These are phyloP conservation scores for Eleusine indica DNA, from an alignment of 176 grass and related monocot genomes.

Conservation along the genomic window DNA sequence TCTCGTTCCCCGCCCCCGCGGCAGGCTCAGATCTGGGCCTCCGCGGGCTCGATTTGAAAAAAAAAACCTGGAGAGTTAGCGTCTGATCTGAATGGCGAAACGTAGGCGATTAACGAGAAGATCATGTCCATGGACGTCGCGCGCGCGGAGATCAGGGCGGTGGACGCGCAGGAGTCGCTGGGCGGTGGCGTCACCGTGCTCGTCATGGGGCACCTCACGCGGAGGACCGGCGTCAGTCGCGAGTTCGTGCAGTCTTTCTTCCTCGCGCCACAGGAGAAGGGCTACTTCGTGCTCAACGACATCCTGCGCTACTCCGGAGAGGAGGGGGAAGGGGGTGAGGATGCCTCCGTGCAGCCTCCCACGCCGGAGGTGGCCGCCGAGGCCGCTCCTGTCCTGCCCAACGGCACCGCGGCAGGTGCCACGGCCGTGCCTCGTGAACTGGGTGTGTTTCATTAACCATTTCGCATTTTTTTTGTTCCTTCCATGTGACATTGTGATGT, in stretches of 20 bases:
- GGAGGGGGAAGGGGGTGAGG: slow-evolving; percentile 22
- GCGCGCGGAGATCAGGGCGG: slow-evolving; percentile 82
- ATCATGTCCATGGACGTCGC: slow-evolving; percentile 86
- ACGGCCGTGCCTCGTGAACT: slow-evolving; percentile 25
- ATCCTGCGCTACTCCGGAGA: slow-evolving; percentile 63
- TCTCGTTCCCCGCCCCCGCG: background rate
- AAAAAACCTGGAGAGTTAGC: background rate
- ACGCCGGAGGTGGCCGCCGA: background rate
- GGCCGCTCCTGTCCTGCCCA: slow-evolving; percentile 26
- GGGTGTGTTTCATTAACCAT: slow-evolving; percentile 39
- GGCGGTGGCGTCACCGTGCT: slow-evolving; percentile 82
- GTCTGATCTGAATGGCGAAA: background rate
- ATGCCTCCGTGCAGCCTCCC: background rate
- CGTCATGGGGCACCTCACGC: slow-evolving; percentile 76
- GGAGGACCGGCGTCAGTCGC: slow-evolving; percentile 49
- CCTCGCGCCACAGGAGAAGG: slow-evolving; percentile 95
- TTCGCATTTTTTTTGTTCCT: background rate
- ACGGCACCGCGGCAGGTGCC: slow-evolving; percentile 35
- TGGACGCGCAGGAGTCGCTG: slow-evolving; percentile 87
- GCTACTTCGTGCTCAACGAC: slow-evolving; percentile 91
- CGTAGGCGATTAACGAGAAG: slow-evolving; percentile 86
- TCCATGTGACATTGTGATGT: background rate
- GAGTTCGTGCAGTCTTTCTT: slow-evolving; percentile 96
- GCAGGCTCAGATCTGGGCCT: slow-evolving; percentile 46
- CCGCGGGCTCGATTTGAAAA: background rate